phyloP scores from a whole-genome alignment of 768 basidiomycete genomes.

The Leccinum obscurum region DNA sequence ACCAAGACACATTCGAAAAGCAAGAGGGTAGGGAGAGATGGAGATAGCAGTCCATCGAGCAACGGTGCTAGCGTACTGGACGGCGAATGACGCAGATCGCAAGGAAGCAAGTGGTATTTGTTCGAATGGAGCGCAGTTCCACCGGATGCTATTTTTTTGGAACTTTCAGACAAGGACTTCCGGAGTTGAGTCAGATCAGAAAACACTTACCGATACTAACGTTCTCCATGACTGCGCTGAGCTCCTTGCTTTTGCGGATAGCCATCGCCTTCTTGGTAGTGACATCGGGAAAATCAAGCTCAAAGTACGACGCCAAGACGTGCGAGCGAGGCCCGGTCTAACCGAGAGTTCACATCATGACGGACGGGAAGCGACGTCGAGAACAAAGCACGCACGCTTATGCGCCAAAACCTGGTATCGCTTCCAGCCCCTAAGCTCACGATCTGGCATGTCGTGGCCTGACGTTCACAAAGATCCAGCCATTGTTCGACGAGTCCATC shows the following conservation, averaged over 20 bases:
- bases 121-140: constrained; percentile 38
- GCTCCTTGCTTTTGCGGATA: constrained; percentile 63
- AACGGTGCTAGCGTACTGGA: constrained; percentile 44
- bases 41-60: constrained; percentile 47
- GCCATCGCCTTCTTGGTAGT: constrained; percentile 82
- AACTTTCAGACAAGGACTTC: constrained; percentile 2
- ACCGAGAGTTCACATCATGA: constrained; percentile 11
- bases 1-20: constrained; percentile 93
- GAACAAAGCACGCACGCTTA: constrained; percentile 57
- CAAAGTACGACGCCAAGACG: constrained; percentile 64
- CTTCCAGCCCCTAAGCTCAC: constrained; percentile 96
- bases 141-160: constrained; percentile 10
- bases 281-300: constrained; percentile 88
- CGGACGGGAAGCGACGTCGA: constrained; percentile 10
- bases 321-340: constrained; percentile 60
- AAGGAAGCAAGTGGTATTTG: constrained; percentile 59
- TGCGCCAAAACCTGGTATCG: constrained; percentile 93
- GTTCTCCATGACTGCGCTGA: constrained; percentile 12
- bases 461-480: constrained; percentile 45
- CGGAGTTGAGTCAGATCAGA: background rate
- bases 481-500: constrained; percentile 74
- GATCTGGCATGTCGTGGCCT: constrained; percentile 68
- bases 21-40: constrained; percentile 70
- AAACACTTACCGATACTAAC: constrained; percentile 17
- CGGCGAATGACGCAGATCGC: constrained; percentile 70